Evolutionary conservation across 2,329 filamentous ascomycete genomes (phyloP).

Genomic region (Apiospora phragmitis): DNA sequence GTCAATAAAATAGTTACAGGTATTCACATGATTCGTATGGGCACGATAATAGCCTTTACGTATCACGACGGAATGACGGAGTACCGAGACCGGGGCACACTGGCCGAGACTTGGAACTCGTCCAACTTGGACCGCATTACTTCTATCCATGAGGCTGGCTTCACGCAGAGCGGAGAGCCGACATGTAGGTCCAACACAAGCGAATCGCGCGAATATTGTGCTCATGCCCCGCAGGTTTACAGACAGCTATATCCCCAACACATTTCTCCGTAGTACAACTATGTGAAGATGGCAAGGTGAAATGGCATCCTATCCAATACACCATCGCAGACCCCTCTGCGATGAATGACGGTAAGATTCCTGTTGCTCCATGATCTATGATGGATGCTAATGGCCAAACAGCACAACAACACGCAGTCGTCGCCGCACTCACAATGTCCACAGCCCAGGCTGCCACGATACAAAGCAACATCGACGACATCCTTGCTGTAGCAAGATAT

Average conservation of each 20-base stretch:
- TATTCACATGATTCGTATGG: conserved; percentile 67
- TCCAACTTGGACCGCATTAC: conserved; percentile 65
- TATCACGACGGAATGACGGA: conserved; percentile 82
- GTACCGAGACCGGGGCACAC: conserved; percentile 73
- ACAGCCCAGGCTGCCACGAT: conserved; percentile 47
- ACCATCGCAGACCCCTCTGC: conserved; percentile 48
- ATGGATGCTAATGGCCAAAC: conserved; percentile 20
- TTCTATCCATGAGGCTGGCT: conserved; percentile 75
- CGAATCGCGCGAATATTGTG: not conserved
- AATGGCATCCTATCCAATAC: conserved; percentile 59
- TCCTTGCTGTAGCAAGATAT: conserved; percentile 67
- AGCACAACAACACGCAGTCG: conserved; percentile 57
- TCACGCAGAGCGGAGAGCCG: conserved; percentile 66
- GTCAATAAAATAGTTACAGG: conserved; percentile 71
- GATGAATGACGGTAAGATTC: conserved; percentile 49
- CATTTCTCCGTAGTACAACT: conserved; percentile 59
- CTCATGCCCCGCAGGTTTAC: conserved; percentile 44
- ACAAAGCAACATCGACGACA: conserved; percentile 64
- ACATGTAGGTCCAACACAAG: conserved; percentile 53
- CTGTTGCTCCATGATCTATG: not conserved
- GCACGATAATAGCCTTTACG: conserved; percentile 69
- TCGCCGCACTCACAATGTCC: conserved; percentile 61
- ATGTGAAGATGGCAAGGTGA: conserved; percentile 57
- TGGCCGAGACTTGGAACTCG: conserved; percentile 67
- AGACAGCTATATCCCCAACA: conserved; percentile 62